Evolutionary conservation across 495 filamentous ascomycete species (phyloP), one percentile per base, ranked within the genome.

Genomic region (Tuber brumale): DNA sequence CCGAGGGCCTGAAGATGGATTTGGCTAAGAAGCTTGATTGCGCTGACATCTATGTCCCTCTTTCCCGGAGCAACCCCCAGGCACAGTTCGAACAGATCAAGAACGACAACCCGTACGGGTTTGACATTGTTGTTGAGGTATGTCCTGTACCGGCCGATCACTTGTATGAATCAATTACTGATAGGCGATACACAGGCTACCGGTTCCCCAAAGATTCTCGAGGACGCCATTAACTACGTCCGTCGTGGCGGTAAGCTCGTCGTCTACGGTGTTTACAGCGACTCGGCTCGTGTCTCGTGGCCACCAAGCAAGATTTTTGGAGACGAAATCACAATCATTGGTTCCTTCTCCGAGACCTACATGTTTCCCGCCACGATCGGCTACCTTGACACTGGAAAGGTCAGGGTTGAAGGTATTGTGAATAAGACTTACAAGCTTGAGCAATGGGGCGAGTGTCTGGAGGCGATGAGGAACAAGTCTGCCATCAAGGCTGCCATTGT

Each of bases 361-460:
- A 92, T 91, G 87, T 93, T 91, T 87, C 90, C 90, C 6, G 87
- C 90, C 43, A 90, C 90, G 12, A 89, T 92, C 76, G 88, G 90
- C 84, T 92, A 92, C 84, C 87, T 91, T 48, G 90, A 92, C 80
- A 88, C 85, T 10, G 90, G 87, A 71, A 91, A 90, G 85, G 87
- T 91, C 74, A 91, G 89, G 84, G 86, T 87, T 27, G 82, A 85
- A 72, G 87, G 87, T 23, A 88, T 88, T 61, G 87, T 88, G 75
- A 88, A 88, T 81, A 88, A 87, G 84, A 84, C 82, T 2, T 88
- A 85, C 83, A 86, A 82, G 81, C 85, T 87, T 10, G 87, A 88
- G 76, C 85, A 88, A 74, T 88, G 84, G 84, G 86, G 84, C 41
- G 87, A 88, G 82, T 87, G 86, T 69, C 84, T 88, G 69, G 85